These are phyloP conservation scores for Malus domestica DNA, from an alignment of 306 rosid species.

Conservation along the genomic window DNA sequence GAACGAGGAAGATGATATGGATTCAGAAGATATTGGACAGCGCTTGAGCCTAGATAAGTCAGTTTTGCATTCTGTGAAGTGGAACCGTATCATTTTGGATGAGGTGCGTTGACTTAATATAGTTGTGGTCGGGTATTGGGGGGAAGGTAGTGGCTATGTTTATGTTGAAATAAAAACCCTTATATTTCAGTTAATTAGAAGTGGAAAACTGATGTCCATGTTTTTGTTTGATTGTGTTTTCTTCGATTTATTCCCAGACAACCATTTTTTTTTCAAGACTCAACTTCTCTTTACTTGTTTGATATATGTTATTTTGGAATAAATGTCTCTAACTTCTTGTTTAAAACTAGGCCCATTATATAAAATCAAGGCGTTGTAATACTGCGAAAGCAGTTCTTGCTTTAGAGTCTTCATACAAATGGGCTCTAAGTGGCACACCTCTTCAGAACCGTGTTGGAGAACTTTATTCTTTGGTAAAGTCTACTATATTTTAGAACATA, in stretches of 20 bases:
- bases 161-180: background rate
- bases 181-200: background rate
- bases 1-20: conserved; percentile 22
- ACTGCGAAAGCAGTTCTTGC: conserved; percentile 85
- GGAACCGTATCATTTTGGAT: conserved; percentile 84
- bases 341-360: conserved; percentile 60
- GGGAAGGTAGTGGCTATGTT: background rate
- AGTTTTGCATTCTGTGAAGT: conserved; percentile 57
- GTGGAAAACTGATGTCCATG: background rate
- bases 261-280: background rate
- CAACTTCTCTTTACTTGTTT: background rate
- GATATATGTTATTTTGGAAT: background rate
- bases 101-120: conserved; percentile 51
- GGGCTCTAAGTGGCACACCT: conserved; percentile 99
- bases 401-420: conserved; percentile 66
- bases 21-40: background rate
- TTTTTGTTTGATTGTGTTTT: background rate
- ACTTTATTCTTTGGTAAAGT: conserved; percentile 72
- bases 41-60: conserved; percentile 28
- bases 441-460: conserved; percentile 81
- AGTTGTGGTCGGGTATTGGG: background rate
- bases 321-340: background rate
- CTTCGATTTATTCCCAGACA: background rate
- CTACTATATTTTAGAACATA: background rate
- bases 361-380: conserved; percentile 59